Base-by-base conservation (phyloP, 192 early-diverging fungal genomes). In the Backusella psychrophila region DNA sequence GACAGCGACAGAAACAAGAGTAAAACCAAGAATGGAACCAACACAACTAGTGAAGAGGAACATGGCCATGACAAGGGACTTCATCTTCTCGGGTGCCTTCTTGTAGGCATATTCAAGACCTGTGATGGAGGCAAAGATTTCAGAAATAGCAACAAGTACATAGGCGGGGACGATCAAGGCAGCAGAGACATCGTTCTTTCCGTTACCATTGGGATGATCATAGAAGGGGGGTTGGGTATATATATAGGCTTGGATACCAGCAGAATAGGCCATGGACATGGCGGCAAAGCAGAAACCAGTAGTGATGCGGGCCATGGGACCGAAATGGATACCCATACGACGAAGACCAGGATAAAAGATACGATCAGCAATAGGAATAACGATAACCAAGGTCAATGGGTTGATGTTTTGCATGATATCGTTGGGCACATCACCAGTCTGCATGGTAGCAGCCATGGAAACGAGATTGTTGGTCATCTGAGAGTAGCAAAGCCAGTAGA, bases 401-500 rank as follows among this genome's bases (percentile, higher is more conserved):
- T 91, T 86, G 66, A 91, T 81, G 69, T 88, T 89, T 69, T 88
- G 85, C 77, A 94, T 85, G 33, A 89, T 85, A 77, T 92, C 91
- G 72, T 89, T 88, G 34, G 91, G 86, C 23, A 92, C 75, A 65
- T 77, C 70, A 42, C 81, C 80, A 33, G 84, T 79, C 9, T 83
- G 73, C 82, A 71, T 71, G 14, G 69, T 71, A 11, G 69, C 69
- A 2, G 41, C 36, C 69, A 71, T 85, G 12, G 87, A 85, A n/a
- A 89, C 83, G 72, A 93, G 73, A 75, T 90, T 91, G 76, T 86
- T 88, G 21, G 79, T 82, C 78, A 91, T 91, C 76, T 93, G 89
- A 56, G 79, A 81, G 78, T 91, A 93, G 66, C 90, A 89, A 52
- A 91, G 84, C 93, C 92, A 94, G 86, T 90, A 94, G 69, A 94